phyloP scores from a whole-genome alignment of 2,329 filamentous ascomycete species.

The Aspergillus sp. region DNA sequence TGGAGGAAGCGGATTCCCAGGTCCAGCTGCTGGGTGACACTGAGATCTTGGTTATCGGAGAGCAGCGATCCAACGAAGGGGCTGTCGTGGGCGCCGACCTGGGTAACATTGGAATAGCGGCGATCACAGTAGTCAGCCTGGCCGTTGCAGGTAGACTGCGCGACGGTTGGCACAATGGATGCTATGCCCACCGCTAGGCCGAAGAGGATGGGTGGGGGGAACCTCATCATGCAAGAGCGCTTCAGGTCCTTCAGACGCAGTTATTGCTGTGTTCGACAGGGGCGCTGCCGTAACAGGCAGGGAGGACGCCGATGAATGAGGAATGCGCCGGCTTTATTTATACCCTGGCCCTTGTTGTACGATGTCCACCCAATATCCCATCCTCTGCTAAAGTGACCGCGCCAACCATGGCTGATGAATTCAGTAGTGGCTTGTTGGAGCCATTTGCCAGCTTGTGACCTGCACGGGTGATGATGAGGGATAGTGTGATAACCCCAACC shows the following conservation, averaged over 20 bases:
- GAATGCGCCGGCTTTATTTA: background rate
- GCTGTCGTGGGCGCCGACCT: constrained; percentile 66
- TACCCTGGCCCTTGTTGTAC: background rate
- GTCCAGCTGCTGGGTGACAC: constrained; percentile 59
- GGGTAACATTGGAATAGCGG: constrained; percentile 61
- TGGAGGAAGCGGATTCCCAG: constrained; percentile 66
- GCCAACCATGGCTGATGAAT: background rate
- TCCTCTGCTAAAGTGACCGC: background rate
- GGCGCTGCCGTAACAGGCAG: background rate
- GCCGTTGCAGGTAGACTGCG: constrained; percentile 56
- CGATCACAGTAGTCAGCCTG: constrained; percentile 57
- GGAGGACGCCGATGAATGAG: background rate
- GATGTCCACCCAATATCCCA: background rate
- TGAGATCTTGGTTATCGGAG: constrained; percentile 62
- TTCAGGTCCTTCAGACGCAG: background rate
- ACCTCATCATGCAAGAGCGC: background rate
- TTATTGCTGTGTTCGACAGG: background rate
- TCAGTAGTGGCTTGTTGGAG: background rate
- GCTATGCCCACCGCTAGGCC: constrained; percentile 10
- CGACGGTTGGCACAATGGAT: constrained; percentile 1
- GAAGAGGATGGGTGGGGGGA: background rate
- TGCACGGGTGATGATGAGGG: background rate
- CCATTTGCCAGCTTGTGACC: background rate
- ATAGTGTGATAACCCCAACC: background rate
- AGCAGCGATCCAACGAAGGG: constrained; percentile 61